Evolutionary conservation across 164 flowering plant genomes (phyloP).

Genomic region (Piper longum): DNA sequence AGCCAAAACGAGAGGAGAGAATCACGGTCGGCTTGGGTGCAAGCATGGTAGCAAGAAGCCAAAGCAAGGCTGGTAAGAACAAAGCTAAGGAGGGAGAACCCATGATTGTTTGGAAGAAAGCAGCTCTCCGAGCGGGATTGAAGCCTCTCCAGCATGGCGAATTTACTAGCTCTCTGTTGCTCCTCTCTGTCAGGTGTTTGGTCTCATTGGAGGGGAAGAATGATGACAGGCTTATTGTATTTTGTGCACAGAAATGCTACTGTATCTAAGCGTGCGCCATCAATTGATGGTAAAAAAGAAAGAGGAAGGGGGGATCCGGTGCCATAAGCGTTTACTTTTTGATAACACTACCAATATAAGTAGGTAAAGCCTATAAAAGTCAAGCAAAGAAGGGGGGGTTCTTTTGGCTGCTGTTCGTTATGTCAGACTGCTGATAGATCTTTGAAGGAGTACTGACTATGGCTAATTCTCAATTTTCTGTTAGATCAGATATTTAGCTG

Average conservation of each 20-base stretch:
- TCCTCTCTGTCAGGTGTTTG: not conserved
- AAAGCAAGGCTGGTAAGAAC: not conserved
- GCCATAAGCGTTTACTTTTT: not conserved
- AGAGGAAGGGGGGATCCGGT: not conserved
- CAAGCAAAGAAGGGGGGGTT: not conserved
- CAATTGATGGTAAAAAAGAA: not conserved
- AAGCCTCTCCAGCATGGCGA: not conserved
- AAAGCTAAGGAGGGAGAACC: not conserved
- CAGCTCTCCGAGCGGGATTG: not conserved
- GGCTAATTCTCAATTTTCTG: too few species aligned
- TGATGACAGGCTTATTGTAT: not conserved
- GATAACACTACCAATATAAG: not conserved
- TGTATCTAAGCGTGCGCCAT: not conserved
- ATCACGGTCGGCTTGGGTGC: constrained; percentile 1
- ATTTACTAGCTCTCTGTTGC: not conserved
- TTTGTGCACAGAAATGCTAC: not conserved
- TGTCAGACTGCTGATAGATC: not conserved
- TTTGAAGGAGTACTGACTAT: too few species aligned
- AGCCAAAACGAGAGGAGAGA: constrained; percentile 2
- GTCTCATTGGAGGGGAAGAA: not conserved
- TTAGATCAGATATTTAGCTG: too few species aligned
- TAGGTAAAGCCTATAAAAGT: not conserved
- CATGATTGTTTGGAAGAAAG: not conserved
- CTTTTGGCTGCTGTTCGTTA: not conserved
- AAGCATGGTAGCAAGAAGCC: constrained; percentile 2